These are phyloP conservation scores for Chlorophyllum brunneum DNA, from an alignment of 768 basidiomycete genomes.

Conservation along the genomic window DNA sequence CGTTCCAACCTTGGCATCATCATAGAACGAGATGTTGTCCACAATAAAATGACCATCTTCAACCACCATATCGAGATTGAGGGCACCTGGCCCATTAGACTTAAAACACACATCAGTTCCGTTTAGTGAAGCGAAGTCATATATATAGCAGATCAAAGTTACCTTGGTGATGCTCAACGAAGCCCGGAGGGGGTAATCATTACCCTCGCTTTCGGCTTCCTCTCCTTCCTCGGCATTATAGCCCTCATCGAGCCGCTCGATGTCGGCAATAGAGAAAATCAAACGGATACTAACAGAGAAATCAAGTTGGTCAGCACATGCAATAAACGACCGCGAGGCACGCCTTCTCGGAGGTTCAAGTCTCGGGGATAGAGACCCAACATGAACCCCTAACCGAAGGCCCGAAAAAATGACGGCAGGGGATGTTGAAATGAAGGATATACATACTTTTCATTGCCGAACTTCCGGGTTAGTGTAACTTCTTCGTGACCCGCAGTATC, in stretches of 20 bases:
- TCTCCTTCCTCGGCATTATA: slow-evolving; percentile 23
- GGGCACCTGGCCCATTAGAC: slow-evolving; percentile 54
- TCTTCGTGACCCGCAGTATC: slow-evolving; percentile 77
- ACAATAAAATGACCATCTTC: slow-evolving; percentile 81
- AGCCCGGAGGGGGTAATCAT: slow-evolving; percentile 67
- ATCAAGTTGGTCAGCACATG: slow-evolving; percentile 3
- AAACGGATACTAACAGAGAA: slow-evolving; percentile 63
- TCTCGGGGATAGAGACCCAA: neutral
- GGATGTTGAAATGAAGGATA: neutral
- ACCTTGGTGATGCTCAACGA: slow-evolving; percentile 87
- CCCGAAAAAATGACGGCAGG: neutral
- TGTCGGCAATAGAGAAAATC: slow-evolving; percentile 91
- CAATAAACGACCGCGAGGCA: neutral
- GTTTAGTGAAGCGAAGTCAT: neutral
- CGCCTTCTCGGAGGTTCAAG: neutral
- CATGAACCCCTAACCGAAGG: neutral
- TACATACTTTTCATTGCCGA: slow-evolving; percentile 86
- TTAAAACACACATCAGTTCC: slow-evolving; percentile 22
- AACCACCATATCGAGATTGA: slow-evolving; percentile 74
- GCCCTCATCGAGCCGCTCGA: slow-evolving; percentile 47
- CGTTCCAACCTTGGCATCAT: slow-evolving; percentile 64
- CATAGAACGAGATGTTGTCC: slow-evolving; percentile 87
- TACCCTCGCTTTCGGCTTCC: slow-evolving; percentile 20
- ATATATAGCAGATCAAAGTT: slow-evolving; percentile 2
- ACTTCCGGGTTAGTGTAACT: slow-evolving; percentile 74